Base-by-base conservation (phyloP, 208 protist species). In the Trypanosomatidae sp. region DNA sequence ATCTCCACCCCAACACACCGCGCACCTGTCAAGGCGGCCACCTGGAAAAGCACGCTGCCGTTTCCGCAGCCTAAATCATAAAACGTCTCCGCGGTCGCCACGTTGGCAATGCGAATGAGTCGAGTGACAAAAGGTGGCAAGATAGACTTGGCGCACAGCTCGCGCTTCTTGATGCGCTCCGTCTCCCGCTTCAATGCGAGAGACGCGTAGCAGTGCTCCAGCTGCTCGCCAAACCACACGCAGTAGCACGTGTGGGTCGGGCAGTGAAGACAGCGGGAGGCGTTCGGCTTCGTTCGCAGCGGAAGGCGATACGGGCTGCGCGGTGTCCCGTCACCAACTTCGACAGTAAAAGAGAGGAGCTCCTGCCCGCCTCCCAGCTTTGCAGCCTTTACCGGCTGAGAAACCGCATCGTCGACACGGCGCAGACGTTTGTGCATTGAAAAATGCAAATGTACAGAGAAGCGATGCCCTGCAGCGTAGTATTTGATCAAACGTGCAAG, bases 101-200 rank as follows among this genome's bases (percentile, higher is more conserved):
- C 71, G 3, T 75, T 70, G 1, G 86, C 76, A 12, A 92, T 58
- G 19, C 83, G 77, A 13, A 90, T 55, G 19, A 95, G 58, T 5
- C 92, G 81, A 1, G 89, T 71, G 17, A 97, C 89, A 69, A 97
- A 97, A 0, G 69, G 73, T 28, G 92, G 87, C 47, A 97, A 59
- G 69, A 97, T 82, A 2, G 92, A 97, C 80, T 97, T 97, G 39
- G 92, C 89, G 60, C 91, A 95, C n/a, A 94, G 74, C 10, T 94
- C 89, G 1, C 87, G 73, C 43, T 74, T 67, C 25, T 88, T 74
- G n/a, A 59, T n/a, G 33, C 74, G 73, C 73, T 86, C 69, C 39
- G 84, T 83, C 64, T 91, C 75, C 9, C 92, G 76, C 67, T 89
- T 88, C 6, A 79, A 15, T 1, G 83, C 44, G 7, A 96, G 74